Base-by-base conservation (phyloP, 768 basidiomycete species). In the Hortiboletus campestris region DNA sequence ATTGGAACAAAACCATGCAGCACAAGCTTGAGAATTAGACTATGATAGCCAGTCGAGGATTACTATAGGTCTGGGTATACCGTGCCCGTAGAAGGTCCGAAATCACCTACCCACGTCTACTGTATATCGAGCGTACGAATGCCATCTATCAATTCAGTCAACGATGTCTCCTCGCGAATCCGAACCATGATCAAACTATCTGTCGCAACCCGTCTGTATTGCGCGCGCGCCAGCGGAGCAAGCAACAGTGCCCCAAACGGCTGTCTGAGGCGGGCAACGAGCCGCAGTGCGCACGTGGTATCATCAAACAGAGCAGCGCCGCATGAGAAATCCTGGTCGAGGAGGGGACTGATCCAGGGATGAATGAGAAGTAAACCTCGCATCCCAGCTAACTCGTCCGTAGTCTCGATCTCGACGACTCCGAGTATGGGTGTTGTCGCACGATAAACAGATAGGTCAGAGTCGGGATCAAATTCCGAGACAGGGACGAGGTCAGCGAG, bases 181-280 rank as follows among this genome's bases (percentile, higher is more conserved):
- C n/a, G n/a, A n/a, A n/a, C n/a, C n/a, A n/a, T n/a, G n/a, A n/a
- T n/a, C n/a, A n/a, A n/a, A n/a, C n/a, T n/a, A n/a, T n/a, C n/a
- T n/a, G n/a, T n/a, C n/a, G n/a, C n/a, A n/a, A n/a, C n/a, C n/a
- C n/a, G n/a, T n/a, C n/a, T n/a, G n/a, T n/a, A n/a, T n/a, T n/a
- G n/a, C n/a, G n/a, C 20, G 7, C 36, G 36, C 20, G 38, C n/a
- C 46, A 47, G 20, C 20, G 22, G 42, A 3, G 7, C 38, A 6
- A 56, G 17, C 35, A 56, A 49, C n/a, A 56, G 41, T 10, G 50
- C 50, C 6, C 50, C 32, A 17, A 56, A 56, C n/a, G 49, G 46
- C 28, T 51, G 45, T 28, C 34, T 42, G 3, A 51, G 40, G 6
- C 50, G 44, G 10, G 17, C 53, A 17, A 58, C 6, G 17, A 58